Evolutionary conservation across 306 rosid genomes (phyloP).

Genomic region (Styphnolobium japonicum): DNA sequence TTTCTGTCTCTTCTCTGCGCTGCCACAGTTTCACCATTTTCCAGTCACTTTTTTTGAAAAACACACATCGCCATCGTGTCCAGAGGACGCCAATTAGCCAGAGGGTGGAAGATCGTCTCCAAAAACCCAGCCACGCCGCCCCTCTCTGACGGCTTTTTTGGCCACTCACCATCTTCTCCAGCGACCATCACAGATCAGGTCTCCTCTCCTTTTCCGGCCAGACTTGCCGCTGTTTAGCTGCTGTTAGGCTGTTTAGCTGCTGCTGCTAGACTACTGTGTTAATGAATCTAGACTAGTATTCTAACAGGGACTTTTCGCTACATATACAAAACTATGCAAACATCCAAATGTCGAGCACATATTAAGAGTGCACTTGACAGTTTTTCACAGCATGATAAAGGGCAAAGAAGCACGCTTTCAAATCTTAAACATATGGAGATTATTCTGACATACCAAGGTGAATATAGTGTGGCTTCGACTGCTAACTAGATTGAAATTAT

Average conservation of each 20-base stretch:
- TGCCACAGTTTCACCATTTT: too few species aligned
- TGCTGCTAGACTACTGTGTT: not conserved
- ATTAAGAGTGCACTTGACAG: not conserved
- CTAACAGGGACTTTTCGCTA: not conserved
- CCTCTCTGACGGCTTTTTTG: too few species aligned
- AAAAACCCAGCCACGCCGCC: too few species aligned
- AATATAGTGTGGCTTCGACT: conserved; percentile 93
- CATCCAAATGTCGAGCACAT: conserved; percentile 6
- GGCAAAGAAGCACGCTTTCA: not conserved
- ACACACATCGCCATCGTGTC: too few species aligned
- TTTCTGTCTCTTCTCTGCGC: not conserved
- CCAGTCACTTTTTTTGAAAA: too few species aligned
- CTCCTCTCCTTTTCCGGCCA: too few species aligned
- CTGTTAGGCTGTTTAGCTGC: not conserved
- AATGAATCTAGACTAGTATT: not conserved
- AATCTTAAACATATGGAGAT: conserved; percentile 19
- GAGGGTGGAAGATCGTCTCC: too few species aligned
- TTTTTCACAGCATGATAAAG: not conserved
- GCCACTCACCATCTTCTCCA: too few species aligned
- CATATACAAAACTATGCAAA: not conserved
- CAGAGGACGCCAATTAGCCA: too few species aligned
- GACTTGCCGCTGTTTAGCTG: too few species aligned
- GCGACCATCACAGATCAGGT: too few species aligned
- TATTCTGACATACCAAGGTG: conserved; percentile 65
- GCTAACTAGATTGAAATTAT: conserved; percentile 83